Base-by-base conservation (phyloP, 495 filamentous ascomycete species). In the Cercophora newfieldiana region DNA sequence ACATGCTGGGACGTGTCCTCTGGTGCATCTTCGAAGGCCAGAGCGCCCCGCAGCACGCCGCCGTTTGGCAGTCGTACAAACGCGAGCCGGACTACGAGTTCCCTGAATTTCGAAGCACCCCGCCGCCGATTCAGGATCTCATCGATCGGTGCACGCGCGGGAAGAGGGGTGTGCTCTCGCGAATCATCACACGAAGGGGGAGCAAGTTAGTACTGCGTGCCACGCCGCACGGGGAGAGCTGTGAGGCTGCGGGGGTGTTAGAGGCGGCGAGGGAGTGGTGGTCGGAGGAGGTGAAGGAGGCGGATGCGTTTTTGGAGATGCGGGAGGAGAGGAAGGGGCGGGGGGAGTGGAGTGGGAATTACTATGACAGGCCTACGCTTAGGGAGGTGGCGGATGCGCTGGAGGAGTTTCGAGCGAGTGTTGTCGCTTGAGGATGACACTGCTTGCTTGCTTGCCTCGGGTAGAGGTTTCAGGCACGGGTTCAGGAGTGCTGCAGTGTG, bases 21-120 rank as follows among this genome's bases (percentile, higher is more conserved):
- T 85, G 82, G 82, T 85, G 82, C 68, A 78, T 85, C 16, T 85
- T 83, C 58, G 82, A 85, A 67, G 80, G 80, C 4, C 77, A 79
- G 64, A 78, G 79, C 61, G 77, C 75, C 0, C 81, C 81, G 10
- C 77, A 83, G 65, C 74, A 70, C 51, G 76, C 76, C 1, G 80
- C 81, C 3, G 74, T 82, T 0, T 83, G 82, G 81, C 79, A 81
- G 62, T 80, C 79, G 33, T 83, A 82, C 65, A 72, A 70, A 28
- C 75, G 76, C 67, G 81, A 85, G 62, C 74, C 81, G 19, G 77
- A 82, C 8, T 64, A 81, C 21, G 81, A 83, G 69, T 85, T 83
- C 59, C 81, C 81, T 18, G 65, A 72, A 24, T 83, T 74, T 60
- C 68, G 67, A 12, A 57, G 60, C 14, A 81, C 82, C 0, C 82